A percentile compares a stretch with the other conserved stretches of the same genome.
These are phyloP conservation scores for Malania oleifera DNA, from an alignment of 164 flowering plant species.

Conservation along the genomic window DNA sequence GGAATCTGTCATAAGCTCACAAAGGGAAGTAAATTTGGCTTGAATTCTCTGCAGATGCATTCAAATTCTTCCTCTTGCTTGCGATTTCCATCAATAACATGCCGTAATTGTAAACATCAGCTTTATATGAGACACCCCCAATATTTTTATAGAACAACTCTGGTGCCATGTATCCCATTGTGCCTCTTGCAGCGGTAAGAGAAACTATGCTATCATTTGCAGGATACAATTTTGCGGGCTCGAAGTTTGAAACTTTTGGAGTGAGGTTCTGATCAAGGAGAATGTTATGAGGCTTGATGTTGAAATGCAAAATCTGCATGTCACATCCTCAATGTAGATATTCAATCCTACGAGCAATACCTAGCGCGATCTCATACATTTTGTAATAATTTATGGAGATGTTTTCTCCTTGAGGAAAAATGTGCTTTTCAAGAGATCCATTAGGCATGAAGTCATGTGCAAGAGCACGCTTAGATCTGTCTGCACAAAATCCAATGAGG, in stretches of 20 bases:
- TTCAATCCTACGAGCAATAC: not conserved
- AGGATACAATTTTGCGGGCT: not conserved
- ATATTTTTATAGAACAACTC: no score
- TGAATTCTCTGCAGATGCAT: not conserved
- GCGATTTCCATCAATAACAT: not conserved
- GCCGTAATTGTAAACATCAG: not conserved
- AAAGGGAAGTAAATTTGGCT: not conserved
- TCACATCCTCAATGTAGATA: no score
- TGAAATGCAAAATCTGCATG: not conserved
- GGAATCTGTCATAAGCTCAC: not conserved
- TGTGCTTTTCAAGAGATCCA: not conserved
- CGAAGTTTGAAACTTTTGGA: slow-evolving; percentile 1
- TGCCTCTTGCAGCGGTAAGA: not conserved
- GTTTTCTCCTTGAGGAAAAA: not conserved
- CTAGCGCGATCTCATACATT: not conserved
- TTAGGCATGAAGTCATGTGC: not conserved
- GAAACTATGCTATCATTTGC: not conserved
- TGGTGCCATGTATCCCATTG: not conserved
- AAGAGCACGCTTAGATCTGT: not conserved
- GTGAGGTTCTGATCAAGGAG: not conserved
- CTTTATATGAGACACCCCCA: no score
- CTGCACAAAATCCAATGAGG: no score
- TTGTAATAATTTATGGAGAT: not conserved
- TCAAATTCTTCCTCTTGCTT: not conserved
- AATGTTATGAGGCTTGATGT: no score